Percentiles rank a stretch among this genome's conserved stretches.
phyloP scores from a whole-genome alignment of 148 eudicot genomes.

The Nepenthes mirabilis region DNA sequence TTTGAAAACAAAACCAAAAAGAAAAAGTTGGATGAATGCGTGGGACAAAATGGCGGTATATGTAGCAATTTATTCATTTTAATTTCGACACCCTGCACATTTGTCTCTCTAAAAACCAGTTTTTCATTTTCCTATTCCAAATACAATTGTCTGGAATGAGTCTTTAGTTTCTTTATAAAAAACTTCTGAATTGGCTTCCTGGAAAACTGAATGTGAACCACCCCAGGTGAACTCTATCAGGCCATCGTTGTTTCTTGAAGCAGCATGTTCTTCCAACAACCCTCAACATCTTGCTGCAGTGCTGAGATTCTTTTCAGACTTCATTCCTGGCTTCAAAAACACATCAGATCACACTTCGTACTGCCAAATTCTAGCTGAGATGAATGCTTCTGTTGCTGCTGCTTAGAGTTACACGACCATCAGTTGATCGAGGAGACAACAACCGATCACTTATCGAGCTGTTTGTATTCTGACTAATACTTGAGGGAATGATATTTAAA shows the following conservation, averaged over 20 bases:
- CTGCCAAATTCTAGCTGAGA: slow-evolving; percentile 45
- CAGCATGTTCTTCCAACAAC: slow-evolving; percentile 70
- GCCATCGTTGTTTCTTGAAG: slow-evolving; percentile 88
- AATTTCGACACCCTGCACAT: too few relatives aligned
- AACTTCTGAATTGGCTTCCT: not conserved
- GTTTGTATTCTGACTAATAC: too few relatives aligned
- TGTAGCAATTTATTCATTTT: too few relatives aligned
- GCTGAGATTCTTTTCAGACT: slow-evolving; percentile 76
- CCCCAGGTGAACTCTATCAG: slow-evolving; percentile 61
- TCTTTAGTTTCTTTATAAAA: not conserved
- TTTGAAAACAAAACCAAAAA: too few relatives aligned
- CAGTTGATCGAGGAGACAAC: too few relatives aligned
- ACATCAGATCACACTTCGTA: slow-evolving; percentile 63
- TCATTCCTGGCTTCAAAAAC: slow-evolving; percentile 74
- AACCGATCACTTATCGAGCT: too few relatives aligned
- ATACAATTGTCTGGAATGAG: too few relatives aligned
- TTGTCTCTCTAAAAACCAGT: too few relatives aligned
- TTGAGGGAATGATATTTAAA: too few relatives aligned
- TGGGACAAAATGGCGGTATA: too few relatives aligned
- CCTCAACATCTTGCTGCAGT: slow-evolving; percentile 79
- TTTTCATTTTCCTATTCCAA: too few relatives aligned
- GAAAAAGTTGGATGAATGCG: too few relatives aligned
- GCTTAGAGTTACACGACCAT: slow-evolving; percentile 3
- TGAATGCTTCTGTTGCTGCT: slow-evolving; percentile 38
- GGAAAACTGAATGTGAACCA: not conserved